Evolutionary conservation across 441 rosid genomes (phyloP), one percentile per base, ranked within the genome.

Genomic region (Jatropha podagrica): DNA sequence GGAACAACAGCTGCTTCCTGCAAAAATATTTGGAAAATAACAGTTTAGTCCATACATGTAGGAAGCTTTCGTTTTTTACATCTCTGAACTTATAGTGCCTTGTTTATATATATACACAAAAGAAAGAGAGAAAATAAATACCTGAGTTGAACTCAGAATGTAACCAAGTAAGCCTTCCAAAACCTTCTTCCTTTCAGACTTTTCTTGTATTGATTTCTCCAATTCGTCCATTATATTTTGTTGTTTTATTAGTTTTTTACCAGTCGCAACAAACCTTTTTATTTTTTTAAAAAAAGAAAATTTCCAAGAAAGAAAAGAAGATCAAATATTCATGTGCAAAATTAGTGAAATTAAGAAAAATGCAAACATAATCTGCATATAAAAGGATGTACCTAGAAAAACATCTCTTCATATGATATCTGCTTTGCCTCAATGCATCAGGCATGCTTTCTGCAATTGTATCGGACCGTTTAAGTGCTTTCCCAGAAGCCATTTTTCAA

Each of bases 1-100:
- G 98, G 97, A 71, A 90, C 85, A 76, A 93, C 92, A 38, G 85
- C 92, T 3, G 98, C 99, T 73, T 95, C 99, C 96, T 94, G 85
- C 80, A 85, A 77, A 20, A 23, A 81, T 63, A 10, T 37, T 20
- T n/a, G 37, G 77, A 18, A 52, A 71, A 56, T 14, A 51, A 18
- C 2, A 51, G 55, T 20, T 37, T 13, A 48, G 48, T 18, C 51
- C 32, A 32, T 32, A 32, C 32, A 32, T 32, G 2, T 32, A 2
- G 32, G 32, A 32, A 32, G 2, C 1, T 32, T 32, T 32, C 32
- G 2, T 2, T 32, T 23, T 32, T 32, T 32, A 32, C 32, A 32
- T 32, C 32, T 2, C 32, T 32, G 2, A 32, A 32, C 1, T 32
- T 32, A 32, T 32, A 32, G 32, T 32, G 32, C 32, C 32, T 32